Evolutionary conservation across 2,329 filamentous ascomycete genomes (phyloP), one percentile per base, ranked within the genome.

Genomic region (Blastomyces silverae): DNA sequence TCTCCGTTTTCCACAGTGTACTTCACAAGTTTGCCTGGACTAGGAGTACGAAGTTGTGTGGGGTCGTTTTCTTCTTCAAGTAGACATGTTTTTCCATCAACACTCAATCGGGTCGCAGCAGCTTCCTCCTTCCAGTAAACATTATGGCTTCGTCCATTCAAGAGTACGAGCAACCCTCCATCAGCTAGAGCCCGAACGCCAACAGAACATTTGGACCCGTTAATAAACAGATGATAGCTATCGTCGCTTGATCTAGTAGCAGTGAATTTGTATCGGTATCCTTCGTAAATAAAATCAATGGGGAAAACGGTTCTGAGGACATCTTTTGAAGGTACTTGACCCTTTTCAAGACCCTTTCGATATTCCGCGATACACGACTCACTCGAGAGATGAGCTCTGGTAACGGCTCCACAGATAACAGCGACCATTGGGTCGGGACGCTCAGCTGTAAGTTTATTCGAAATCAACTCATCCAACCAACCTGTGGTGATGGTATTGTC

Each of bases 61-160:
- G 94, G 94, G 77, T 99, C 94, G 77, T 97, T 99, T 83, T 99
- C 94, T 79, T 97, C 92, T 84, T 99, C 94, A 46, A 99, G 86
- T 73, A 99, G 80, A 77, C 93, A 97, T 39, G 94, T 99, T 87
- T 97, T 99, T 83, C 92, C 91, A 76, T 99, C 94, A 31, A 99
- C 92, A 39, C 92, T 97, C 71, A 99, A 81, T 76, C 94, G 92
- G 62, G 94, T 97, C 48, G 93, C 94, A 65, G 92, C 92, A 58
- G 96, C 91, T 78, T 99, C 94, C 75, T 99, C 94, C 81, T 97
- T 97, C 94, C 94, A 99, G 86, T 99, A 99, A 67, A 97, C 88
- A 74, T 94, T 99, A 87, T 99, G 94, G 71, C 91, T 96, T 78
- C 91, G 91, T 67, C 94, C 94, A 73, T 89, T 88, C 55, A 99